A percentile compares a stretch with the other conserved stretches of the same genome.
Conservation (phyloP, 176 grass and related monocot species). For the Triticum monococcum region DNA sequence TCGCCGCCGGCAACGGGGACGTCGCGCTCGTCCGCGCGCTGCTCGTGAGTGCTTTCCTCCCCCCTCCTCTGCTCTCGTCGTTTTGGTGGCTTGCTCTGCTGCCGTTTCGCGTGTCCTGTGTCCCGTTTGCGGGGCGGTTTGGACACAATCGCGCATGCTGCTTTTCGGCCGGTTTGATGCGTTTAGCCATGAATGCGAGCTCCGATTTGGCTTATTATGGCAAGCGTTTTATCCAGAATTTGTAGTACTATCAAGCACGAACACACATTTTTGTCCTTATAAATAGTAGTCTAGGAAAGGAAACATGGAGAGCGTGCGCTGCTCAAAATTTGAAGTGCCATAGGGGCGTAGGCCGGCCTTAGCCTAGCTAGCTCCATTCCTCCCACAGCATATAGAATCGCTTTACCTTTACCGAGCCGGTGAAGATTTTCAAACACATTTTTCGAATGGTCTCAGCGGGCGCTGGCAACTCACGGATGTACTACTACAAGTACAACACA, state of each 20-base stretch:
- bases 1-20: conserved; percentile 84
- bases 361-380: not conserved
- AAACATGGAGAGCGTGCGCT: not conserved
- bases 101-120: not conserved
- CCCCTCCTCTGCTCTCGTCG: not conserved
- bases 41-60: conserved; percentile 50
- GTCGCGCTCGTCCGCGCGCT: conserved; percentile 73
- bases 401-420: not conserved
- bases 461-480: not conserved
- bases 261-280: not conserved
- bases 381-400: not conserved
- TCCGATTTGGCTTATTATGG: not conserved
- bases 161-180: not conserved
- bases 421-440: not conserved
- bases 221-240: not conserved
- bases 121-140: not conserved
- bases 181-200: not conserved
- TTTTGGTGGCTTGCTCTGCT: not conserved
- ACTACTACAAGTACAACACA: too few species aligned
- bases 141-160: not conserved
- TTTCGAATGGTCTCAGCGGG: conserved; percentile 38
- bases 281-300: not conserved
- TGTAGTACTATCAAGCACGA: not conserved
- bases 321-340: not conserved
- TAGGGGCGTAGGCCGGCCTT: not conserved